Evolutionary conservation across 345 rosid species (phyloP).

Genomic region (Ceriops zippeliana): DNA sequence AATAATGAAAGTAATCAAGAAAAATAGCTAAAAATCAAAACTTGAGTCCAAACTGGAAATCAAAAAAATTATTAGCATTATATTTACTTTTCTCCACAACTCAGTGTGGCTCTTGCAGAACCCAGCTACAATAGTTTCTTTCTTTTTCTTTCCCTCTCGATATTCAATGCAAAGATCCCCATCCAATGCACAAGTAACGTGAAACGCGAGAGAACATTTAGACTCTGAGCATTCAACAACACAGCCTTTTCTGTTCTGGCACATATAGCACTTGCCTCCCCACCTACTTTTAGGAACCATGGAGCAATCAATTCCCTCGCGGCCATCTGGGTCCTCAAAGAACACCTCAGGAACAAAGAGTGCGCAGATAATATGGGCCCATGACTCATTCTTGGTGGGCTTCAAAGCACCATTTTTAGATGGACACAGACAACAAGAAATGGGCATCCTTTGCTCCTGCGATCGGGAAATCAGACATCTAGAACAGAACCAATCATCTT

Average conservation of each 20-base stretch:
- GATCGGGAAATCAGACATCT: slow-evolving; percentile 36
- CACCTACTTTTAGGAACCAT: slow-evolving; percentile 59
- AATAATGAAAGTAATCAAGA: slow-evolving; percentile 9
- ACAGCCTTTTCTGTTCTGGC: slow-evolving; percentile 59
- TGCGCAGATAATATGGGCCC: slow-evolving; percentile 86
- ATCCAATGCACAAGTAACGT: slow-evolving; percentile 77
- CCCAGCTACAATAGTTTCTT: slow-evolving; percentile 72
- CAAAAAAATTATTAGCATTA: neutral
- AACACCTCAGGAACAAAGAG: slow-evolving; percentile 82
- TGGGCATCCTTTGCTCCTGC: neutral
- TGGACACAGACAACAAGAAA: slow-evolving; percentile 67
- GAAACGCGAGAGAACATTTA: slow-evolving; percentile 64
- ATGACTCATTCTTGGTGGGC: slow-evolving; percentile 47
- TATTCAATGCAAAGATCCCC: slow-evolving; percentile 78
- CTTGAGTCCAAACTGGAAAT: no score
- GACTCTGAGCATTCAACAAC: slow-evolving; percentile 82
- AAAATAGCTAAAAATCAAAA: neutral
- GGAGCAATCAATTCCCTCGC: slow-evolving; percentile 65
- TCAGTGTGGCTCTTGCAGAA: slow-evolving; percentile 76
- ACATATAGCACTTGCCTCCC: slow-evolving; percentile 61
- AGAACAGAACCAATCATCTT: slow-evolving; percentile 83
- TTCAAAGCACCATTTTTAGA: slow-evolving; percentile 60
- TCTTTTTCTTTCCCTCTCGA: slow-evolving; percentile 53
- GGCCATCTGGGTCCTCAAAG: slow-evolving; percentile 79
- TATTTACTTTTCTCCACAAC: slow-evolving; percentile 71